Evolutionary conservation across 2,329 filamentous ascomycete genomes (phyloP).

Genomic region (Ceratocystis smalleyi): DNA sequence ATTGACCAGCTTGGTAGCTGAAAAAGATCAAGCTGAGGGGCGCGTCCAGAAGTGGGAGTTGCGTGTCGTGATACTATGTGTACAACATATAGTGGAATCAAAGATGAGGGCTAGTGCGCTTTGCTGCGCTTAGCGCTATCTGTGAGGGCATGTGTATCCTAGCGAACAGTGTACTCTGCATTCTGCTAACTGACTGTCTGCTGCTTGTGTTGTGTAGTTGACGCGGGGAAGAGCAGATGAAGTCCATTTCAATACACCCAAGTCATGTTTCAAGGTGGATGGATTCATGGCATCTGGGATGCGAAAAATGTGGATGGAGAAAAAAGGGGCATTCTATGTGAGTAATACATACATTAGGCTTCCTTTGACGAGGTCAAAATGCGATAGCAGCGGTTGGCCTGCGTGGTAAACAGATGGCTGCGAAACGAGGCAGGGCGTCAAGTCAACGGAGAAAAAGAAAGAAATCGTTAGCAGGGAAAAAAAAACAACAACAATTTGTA

Average conservation of each 20-base stretch:
- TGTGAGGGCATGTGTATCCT: background rate
- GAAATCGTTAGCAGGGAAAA: background rate
- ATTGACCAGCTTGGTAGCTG: background rate
- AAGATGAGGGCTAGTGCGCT: background rate
- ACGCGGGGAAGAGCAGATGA: background rate
- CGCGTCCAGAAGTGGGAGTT: background rate
- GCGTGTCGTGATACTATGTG: background rate
- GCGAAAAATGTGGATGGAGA: background rate
- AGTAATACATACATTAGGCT: constrained; percentile 4
- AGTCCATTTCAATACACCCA: background rate
- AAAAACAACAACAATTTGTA: background rate
- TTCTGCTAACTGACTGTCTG: background rate
- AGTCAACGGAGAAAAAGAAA: background rate
- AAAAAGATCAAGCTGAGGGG: background rate
- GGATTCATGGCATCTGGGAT: background rate
- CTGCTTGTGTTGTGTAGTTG: background rate
- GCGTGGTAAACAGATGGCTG: background rate
- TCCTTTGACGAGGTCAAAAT: background rate
- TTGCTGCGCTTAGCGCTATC: background rate
- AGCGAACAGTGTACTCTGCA: background rate
- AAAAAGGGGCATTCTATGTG: background rate
- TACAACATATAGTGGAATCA: background rate
- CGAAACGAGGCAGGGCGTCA: background rate
- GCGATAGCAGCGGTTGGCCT: background rate
- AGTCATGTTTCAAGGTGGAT: background rate